Evolutionary conservation across 805 yeast genomes (phyloP).

Genomic region (Candida glaebosa): DNA sequence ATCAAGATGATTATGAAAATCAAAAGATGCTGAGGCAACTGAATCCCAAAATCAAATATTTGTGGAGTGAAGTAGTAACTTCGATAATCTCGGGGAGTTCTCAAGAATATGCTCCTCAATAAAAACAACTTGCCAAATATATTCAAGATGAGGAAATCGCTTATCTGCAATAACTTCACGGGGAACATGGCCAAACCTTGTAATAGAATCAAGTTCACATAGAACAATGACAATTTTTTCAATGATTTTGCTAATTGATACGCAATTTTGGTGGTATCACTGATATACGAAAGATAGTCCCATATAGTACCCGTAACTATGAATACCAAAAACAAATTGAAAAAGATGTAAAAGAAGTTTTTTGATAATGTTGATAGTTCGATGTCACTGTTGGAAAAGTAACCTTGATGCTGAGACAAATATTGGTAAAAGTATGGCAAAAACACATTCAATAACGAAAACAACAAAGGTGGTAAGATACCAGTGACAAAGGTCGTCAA

Average conservation of each 20-base stretch:
- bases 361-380: slow-evolving; percentile 55
- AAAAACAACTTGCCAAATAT: slow-evolving; percentile 70
- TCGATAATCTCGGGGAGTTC: slow-evolving; percentile 80
- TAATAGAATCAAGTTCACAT: slow-evolving; percentile 78
- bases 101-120: slow-evolving; percentile 35
- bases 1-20: slow-evolving; percentile 80
- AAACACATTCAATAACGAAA: slow-evolving; percentile 49
- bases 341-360: slow-evolving; percentile 58
- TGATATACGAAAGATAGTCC: slow-evolving; percentile 53
- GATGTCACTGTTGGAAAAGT: slow-evolving; percentile 54
- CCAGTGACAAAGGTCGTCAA: slow-evolving; percentile 57
- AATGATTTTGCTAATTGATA: slow-evolving; percentile 80
- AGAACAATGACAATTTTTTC: slow-evolving; percentile 75
- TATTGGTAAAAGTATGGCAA: slow-evolving; percentile 55
- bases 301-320: slow-evolving; percentile 60
- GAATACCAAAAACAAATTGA: slow-evolving; percentile 59
- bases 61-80: slow-evolving; percentile 79
- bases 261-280: slow-evolving; percentile 87
- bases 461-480: slow-evolving; percentile 58
- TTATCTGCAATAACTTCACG: slow-evolving; percentile 68
- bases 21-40: slow-evolving; percentile 86
- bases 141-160: slow-evolving; percentile 49
- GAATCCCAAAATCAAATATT: slow-evolving; percentile 85
- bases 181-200: slow-evolving; percentile 92
- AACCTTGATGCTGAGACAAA: slow-evolving; percentile 50